phyloP scores from a whole-genome alignment of 2,329 filamentous ascomycete genomes.

The Westerdykella sp. region DNA sequence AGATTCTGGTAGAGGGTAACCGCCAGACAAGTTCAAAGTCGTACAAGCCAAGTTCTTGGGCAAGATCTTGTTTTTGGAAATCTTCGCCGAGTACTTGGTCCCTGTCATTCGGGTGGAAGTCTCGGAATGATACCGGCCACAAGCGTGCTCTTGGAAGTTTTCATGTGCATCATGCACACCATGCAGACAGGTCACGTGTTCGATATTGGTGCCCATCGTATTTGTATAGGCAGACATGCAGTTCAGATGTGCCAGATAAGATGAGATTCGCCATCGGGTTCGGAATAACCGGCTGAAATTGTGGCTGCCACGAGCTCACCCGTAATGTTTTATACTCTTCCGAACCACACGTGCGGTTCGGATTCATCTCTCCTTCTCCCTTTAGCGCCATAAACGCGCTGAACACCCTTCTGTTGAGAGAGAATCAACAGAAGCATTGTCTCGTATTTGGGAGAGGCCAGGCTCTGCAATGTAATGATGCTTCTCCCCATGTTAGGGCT shows the following conservation, averaged over 20 bases:
- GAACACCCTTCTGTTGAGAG: no score
- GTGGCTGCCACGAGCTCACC: not conserved
- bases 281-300: not conserved
- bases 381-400: conserved; percentile 2
- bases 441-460: no score
- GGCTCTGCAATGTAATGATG: no score
- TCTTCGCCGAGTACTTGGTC: conserved; percentile 4
- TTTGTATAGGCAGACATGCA: conserved; percentile 5
- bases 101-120: not conserved
- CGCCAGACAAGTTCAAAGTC: not conserved
- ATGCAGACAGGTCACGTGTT: conserved; percentile 1
- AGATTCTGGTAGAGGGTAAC: conserved; percentile 10
- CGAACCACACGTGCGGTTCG: conserved; percentile 5
- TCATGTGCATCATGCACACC: not conserved
- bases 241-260: not conserved
- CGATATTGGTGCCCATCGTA: conserved; percentile 3
- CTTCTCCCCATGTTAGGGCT: no score
- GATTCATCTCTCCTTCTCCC: conserved; percentile 9
- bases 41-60: conserved; percentile 5
- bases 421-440: no score
- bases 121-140: not conserved
- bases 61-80: conserved; percentile 3
- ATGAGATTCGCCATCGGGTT: not conserved
- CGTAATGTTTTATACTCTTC: not conserved
- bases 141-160: not conserved